A percentile compares a stretch with the other conserved stretches of the same genome.
These are phyloP conservation scores for Hyaloscypha finlandica DNA, from an alignment of 495 filamentous ascomycete genomes.

Conservation along the genomic window DNA sequence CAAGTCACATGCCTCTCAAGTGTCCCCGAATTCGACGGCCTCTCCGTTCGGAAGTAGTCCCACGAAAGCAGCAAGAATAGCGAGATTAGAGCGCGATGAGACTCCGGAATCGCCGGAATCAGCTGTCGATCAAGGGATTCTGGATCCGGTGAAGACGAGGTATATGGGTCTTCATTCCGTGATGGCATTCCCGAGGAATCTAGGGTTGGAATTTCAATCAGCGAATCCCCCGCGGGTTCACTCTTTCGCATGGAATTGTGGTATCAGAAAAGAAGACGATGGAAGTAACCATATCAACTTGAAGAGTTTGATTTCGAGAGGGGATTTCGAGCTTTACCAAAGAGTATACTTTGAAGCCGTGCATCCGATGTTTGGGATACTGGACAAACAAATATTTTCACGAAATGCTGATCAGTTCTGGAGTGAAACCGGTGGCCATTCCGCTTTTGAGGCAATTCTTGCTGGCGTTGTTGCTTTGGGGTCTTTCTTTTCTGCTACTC, in stretches of 20 bases:
- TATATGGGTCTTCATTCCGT: constrained; percentile 51
- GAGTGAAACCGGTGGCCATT: constrained; percentile 21
- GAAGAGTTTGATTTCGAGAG: constrained; percentile 38
- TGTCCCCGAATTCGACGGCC: not conserved
- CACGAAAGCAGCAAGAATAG: not conserved
- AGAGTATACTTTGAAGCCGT: constrained; percentile 50
- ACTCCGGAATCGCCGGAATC: not conserved
- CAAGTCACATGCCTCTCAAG: constrained; percentile 5
- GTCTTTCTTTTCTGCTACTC: constrained; percentile 45
- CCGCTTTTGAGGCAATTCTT: constrained; percentile 43
- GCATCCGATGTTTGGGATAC: constrained; percentile 49
- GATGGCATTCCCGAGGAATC: constrained; percentile 51
- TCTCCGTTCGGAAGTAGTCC: not conserved
- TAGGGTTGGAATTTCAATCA: constrained; percentile 52
- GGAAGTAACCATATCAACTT: constrained; percentile 29
- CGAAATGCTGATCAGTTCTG: constrained; percentile 39
- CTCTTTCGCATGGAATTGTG: constrained; percentile 56
- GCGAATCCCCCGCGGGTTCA: constrained; percentile 50
- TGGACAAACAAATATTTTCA: constrained; percentile 39
- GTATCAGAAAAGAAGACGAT: constrained; percentile 39
- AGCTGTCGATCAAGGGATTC: constrained; percentile 32
- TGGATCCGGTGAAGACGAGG: constrained; percentile 33
- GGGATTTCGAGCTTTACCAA: constrained; percentile 38
- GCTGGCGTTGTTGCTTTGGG: constrained; percentile 52
- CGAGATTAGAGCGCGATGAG: constrained; percentile 9